Percentiles rank a stretch among this genome's conserved stretches.
phyloP scores from a whole-genome alignment of 2,329 filamentous ascomycete species.

The Monilinia fructicola region DNA sequence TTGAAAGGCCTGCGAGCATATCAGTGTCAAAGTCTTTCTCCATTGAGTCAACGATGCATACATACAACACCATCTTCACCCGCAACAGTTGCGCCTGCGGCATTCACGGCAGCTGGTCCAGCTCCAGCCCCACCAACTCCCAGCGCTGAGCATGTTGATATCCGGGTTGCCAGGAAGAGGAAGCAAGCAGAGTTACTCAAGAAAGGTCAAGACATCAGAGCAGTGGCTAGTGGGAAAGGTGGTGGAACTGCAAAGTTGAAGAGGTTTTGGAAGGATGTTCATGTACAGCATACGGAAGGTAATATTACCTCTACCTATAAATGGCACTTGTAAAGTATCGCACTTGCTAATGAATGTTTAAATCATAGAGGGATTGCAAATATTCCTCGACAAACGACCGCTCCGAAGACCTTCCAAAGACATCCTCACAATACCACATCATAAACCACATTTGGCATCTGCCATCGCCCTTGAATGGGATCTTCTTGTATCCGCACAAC shows the following conservation, averaged over 20 bases:
- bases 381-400: conserved; percentile 76
- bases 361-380: conserved; percentile 44
- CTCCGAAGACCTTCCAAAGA: conserved; percentile 76
- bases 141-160: conserved; percentile 41
- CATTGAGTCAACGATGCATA: conserved; percentile 31
- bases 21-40: conserved; percentile 11
- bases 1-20: conserved; percentile 24
- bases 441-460: conserved; percentile 78
- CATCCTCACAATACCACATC: conserved; percentile 68
- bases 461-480: conserved; percentile 95
- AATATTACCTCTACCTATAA: conserved; percentile 33
- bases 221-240: conserved; percentile 41
- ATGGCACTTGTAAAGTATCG: not conserved
- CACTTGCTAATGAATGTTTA: conserved; percentile 23
- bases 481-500: conserved; percentile 73
- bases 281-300: conserved; percentile 67
- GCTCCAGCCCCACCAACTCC: conserved; percentile 57
- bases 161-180: conserved; percentile 51
- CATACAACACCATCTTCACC: conserved; percentile 34
- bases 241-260: conserved; percentile 52
- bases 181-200: conserved; percentile 57
- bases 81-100: conserved; percentile 37
- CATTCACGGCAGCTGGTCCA: conserved; percentile 57
- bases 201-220: conserved; percentile 51
- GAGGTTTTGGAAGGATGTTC: conserved; percentile 87